Percentiles rank a stretch among this genome's conserved stretches.
These are phyloP conservation scores for Pyrenula massariospora DNA, from an alignment of 495 filamentous ascomycete genomes.

Conservation along the genomic window DNA sequence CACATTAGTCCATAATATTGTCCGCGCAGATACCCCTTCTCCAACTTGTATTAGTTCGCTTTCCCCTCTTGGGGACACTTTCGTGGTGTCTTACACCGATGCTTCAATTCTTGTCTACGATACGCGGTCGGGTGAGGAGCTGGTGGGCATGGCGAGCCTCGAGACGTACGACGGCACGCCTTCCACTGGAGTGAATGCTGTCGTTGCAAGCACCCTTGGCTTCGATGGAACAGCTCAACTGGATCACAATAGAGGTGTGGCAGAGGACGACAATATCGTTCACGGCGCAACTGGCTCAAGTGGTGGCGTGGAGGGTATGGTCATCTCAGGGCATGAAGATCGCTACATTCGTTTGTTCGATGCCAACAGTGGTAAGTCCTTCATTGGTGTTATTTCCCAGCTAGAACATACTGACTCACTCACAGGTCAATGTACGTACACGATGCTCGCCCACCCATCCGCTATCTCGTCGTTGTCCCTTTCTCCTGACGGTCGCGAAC, in stretches of 20 bases:
- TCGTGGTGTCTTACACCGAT: slow-evolving; percentile 87
- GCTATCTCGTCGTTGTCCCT: slow-evolving; percentile 84
- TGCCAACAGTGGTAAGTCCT: slow-evolving; percentile 84
- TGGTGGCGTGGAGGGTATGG: slow-evolving; percentile 75
- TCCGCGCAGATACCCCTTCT: slow-evolving; percentile 56
- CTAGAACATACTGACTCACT: slow-evolving; percentile 12
- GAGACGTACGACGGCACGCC: slow-evolving; percentile 87
- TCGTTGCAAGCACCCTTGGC: slow-evolving; percentile 78
- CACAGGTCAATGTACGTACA: slow-evolving; percentile 95
- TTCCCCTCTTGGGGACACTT: slow-evolving; percentile 74
- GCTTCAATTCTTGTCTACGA: slow-evolving; percentile 84
- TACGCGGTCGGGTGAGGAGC: slow-evolving; percentile 81
- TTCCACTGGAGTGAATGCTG: slow-evolving; percentile 72
- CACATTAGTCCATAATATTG: slow-evolving; percentile 72
- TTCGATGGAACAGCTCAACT: slow-evolving; percentile 58
- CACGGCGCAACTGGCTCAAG: slow-evolving; percentile 76
- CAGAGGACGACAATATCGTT: slow-evolving; percentile 55
- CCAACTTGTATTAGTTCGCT: slow-evolving; percentile 89
- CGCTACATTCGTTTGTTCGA: slow-evolving; percentile 93
- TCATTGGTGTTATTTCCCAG: background rate
- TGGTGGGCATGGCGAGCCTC: slow-evolving; percentile 78
- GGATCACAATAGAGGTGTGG: slow-evolving; percentile 47
- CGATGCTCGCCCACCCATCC: slow-evolving; percentile 90
- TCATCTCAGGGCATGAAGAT: slow-evolving; percentile 94
- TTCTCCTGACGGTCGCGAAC: slow-evolving; percentile 83